phyloP scores from a whole-genome alignment of 2,329 filamentous ascomycete species.

The Trichoderma citrinoviride region DNA sequence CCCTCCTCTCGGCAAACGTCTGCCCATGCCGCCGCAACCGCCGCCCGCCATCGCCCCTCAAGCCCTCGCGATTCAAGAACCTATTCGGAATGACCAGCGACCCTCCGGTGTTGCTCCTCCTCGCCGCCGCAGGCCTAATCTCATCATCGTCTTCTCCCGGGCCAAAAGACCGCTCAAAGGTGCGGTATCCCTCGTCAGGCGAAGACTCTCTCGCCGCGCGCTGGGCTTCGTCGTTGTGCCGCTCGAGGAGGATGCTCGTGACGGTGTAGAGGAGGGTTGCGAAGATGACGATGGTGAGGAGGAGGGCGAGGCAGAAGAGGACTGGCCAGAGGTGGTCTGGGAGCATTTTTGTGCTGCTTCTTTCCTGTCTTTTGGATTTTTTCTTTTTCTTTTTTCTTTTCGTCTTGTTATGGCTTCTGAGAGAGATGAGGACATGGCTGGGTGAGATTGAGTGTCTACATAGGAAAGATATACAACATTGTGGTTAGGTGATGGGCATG shows the following conservation, averaged over 20 bases:
- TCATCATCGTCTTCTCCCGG: not conserved
- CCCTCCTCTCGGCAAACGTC: not conserved
- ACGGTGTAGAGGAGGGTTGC: not conserved
- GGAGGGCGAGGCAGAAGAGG: not conserved
- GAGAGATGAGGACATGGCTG: not conserved
- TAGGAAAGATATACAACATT: too few relatives aligned
- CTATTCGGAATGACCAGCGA: not conserved
- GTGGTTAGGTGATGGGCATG: not conserved
- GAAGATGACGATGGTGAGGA: not conserved
- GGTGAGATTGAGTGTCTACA: not conserved
- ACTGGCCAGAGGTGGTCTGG: not conserved
- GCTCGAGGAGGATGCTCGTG: not conserved
- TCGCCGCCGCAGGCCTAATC: not conserved
- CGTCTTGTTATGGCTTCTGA: not conserved
- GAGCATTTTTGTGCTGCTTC: not conserved
- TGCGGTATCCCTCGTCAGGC: not conserved
- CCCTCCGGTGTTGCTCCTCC: not conserved
- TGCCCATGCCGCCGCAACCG: not conserved
- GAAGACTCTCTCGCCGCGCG: not conserved
- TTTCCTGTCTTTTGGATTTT: not conserved
- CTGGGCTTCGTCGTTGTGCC: too few relatives aligned
- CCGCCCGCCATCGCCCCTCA: not conserved
- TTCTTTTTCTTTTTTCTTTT: not conserved
- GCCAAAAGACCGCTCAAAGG: not conserved
- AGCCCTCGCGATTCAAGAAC: not conserved